A percentile compares a stretch with the other conserved stretches of the same genome.
These are phyloP conservation scores for Crucihimalaya himalaica DNA, from an alignment of 345 rosid genomes.

Conservation along the genomic window DNA sequence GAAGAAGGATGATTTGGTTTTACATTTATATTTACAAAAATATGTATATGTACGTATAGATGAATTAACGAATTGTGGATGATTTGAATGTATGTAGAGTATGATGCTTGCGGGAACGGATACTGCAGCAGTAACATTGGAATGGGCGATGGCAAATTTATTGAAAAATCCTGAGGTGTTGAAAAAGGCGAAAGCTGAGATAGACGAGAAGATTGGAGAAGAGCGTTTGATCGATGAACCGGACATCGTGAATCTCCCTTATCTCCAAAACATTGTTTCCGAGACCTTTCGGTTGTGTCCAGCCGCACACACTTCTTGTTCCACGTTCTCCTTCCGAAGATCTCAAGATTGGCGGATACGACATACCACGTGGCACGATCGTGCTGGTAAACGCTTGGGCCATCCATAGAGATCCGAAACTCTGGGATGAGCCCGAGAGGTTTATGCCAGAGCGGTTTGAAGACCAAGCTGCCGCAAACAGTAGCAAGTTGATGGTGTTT, in stretches of 20 bases:
- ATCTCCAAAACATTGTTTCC: conserved; percentile 46
- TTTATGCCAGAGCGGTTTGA: conserved; percentile 62
- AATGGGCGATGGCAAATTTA: conserved; percentile 59
- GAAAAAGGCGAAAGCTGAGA: conserved; percentile 43
- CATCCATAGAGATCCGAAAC: conserved; percentile 53
- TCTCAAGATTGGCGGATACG: conserved; percentile 43
- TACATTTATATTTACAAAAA: not conserved
- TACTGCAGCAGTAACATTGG: conserved; percentile 52
- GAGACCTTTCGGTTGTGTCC: conserved; percentile 42
- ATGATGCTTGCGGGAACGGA: conserved; percentile 56
- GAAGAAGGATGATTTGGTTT: not conserved
- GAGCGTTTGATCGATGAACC: conserved; percentile 45
- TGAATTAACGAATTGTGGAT: not conserved
- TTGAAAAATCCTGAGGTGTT: conserved; percentile 41
- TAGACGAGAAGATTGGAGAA: conserved; percentile 42
- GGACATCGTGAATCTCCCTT: conserved; percentile 39
- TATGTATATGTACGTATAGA: not conserved
- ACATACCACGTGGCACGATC: conserved; percentile 48
- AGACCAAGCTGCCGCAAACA: conserved; percentile 22
- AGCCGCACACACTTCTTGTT: conserved; percentile 35
- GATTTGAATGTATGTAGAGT: conserved; percentile 27
- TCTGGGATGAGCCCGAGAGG: conserved; percentile 49
- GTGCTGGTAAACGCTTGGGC: conserved; percentile 59
- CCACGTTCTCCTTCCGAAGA: conserved; percentile 36
- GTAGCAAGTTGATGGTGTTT: conserved; percentile 43